Evolutionary conservation across 208 protist genomes (phyloP).

Genomic region (Trypanosoma conorhini): DNA sequence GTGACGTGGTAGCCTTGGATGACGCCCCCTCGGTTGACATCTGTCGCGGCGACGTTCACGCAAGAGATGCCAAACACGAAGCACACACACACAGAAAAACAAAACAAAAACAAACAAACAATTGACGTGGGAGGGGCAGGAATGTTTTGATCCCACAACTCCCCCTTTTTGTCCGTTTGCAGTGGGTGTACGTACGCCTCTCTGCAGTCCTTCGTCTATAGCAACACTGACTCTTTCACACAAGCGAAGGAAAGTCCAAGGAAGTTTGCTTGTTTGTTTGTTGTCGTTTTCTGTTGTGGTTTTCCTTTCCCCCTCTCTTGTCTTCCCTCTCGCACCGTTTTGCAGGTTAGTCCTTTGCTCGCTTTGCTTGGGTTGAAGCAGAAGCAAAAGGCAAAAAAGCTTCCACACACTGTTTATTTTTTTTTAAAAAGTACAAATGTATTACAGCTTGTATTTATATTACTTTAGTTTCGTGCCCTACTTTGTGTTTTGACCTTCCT

Average conservation of each 20-base stretch:
- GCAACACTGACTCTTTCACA: not conserved
- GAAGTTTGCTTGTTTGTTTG: not conserved
- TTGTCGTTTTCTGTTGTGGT: slow-evolving; percentile 25
- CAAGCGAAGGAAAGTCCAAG: not conserved
- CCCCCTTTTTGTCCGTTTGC: not conserved
- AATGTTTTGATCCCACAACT: not conserved
- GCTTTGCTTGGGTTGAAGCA: too few species aligned
- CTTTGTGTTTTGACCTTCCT: not conserved
- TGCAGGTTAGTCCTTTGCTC: too few species aligned
- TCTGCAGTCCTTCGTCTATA: not conserved
- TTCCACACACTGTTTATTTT: too few species aligned
- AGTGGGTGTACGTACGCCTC: not conserved
- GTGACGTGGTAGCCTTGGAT: not conserved
- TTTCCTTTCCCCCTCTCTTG: too few species aligned
- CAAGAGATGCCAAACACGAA: not conserved
- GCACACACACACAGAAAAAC: not conserved
- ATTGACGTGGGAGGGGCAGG: not conserved
- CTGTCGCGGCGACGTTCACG: not conserved
- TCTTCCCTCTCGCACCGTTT: too few species aligned
- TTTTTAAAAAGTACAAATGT: too few species aligned
- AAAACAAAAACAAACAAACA: not conserved
- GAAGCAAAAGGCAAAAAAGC: too few species aligned
- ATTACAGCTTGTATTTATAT: too few species aligned
- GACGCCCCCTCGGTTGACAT: not conserved
- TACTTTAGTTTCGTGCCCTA: not conserved